Evolutionary conservation across 768 basidiomycete genomes (phyloP).

Genomic region (Austroboletus festivus): DNA sequence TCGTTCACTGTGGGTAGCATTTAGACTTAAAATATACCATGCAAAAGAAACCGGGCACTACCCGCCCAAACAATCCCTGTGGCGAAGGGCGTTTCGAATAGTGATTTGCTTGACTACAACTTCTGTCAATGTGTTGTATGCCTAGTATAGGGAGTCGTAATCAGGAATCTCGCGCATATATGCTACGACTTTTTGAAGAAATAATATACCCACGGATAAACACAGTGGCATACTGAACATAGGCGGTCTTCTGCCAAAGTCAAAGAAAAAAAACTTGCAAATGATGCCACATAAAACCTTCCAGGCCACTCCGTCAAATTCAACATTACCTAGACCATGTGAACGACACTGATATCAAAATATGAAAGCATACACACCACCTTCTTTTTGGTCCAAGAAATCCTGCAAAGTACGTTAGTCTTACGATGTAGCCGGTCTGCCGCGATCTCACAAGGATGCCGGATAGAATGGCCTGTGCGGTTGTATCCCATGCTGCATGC

Average conservation of each 20-base stretch:
- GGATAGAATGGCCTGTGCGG: conserved; percentile 47
- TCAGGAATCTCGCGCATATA: conserved; percentile 27
- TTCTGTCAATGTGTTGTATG: conserved; percentile 52
- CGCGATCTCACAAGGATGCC: conserved; percentile 44
- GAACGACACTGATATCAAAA: neutral
- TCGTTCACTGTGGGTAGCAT: conserved; percentile 32
- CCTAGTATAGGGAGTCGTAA: conserved; percentile 36
- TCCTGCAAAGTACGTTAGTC: conserved; percentile 21
- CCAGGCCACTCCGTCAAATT: conserved; percentile 26
- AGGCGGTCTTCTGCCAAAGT: conserved; percentile 13
- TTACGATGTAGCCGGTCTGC: neutral
- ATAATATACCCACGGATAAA: conserved; percentile 21
- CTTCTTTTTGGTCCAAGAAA: conserved; percentile 21
- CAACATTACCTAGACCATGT: conserved; percentile 13
- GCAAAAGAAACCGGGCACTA: conserved; percentile 20
- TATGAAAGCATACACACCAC: conserved; percentile 12
- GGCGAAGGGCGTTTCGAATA: conserved; percentile 48
- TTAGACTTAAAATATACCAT: neutral
- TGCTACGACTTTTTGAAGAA: conserved; percentile 12
- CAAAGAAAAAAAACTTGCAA: conserved; percentile 39
- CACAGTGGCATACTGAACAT: conserved; percentile 25
- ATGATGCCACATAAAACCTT: conserved; percentile 28
- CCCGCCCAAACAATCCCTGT: conserved; percentile 47
- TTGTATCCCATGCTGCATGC: conserved; percentile 42
- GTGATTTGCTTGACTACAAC: conserved; percentile 37